Conservation (phyloP, 768 basidiomycete genomes). For the Leccinellum rugosiceps region DNA sequence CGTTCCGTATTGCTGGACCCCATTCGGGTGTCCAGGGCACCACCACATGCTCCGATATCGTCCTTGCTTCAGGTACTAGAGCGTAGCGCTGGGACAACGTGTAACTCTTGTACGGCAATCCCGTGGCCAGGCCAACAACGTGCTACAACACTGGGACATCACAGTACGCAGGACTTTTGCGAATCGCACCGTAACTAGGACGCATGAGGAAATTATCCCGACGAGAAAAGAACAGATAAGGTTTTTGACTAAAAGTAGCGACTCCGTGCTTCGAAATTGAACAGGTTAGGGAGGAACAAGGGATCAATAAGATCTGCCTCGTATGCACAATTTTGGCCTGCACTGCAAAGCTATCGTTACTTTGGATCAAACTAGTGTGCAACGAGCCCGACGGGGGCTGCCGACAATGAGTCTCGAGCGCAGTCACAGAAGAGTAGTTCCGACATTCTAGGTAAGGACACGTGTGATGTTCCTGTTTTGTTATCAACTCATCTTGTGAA, state of each 20-base stretch:
- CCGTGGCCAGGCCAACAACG: conserved; percentile 6
- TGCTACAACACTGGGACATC: conserved; percentile 12
- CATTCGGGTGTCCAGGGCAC: neutral
- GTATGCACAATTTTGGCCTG: conserved; percentile 7
- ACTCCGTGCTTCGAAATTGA: conserved; percentile 23
- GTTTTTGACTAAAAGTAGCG: conserved; percentile 28
- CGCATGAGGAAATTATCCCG: conserved; percentile 17
- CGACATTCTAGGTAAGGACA: neutral
- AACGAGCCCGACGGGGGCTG: neutral
- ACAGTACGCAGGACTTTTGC: conserved; percentile 12
- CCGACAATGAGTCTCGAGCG: neutral
- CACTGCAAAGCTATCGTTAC: conserved; percentile 1
- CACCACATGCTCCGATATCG: neutral
- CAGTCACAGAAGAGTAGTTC: neutral
- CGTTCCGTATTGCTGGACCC: neutral
- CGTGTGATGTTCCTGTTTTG: neutral
- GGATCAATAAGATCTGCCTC: conserved; percentile 20
- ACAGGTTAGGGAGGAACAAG: conserved; percentile 14
- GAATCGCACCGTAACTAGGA: conserved; percentile 19
- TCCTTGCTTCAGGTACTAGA: neutral
- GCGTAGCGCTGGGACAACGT: conserved; percentile 10
- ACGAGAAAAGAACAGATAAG: conserved; percentile 23
- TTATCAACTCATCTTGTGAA: neutral
- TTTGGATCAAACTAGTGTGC: neutral
- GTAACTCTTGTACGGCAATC: conserved; percentile 3